Evolutionary conservation across 2,329 filamentous ascomycete species (phyloP).

Genomic region (Aureobasidium sp.): DNA sequence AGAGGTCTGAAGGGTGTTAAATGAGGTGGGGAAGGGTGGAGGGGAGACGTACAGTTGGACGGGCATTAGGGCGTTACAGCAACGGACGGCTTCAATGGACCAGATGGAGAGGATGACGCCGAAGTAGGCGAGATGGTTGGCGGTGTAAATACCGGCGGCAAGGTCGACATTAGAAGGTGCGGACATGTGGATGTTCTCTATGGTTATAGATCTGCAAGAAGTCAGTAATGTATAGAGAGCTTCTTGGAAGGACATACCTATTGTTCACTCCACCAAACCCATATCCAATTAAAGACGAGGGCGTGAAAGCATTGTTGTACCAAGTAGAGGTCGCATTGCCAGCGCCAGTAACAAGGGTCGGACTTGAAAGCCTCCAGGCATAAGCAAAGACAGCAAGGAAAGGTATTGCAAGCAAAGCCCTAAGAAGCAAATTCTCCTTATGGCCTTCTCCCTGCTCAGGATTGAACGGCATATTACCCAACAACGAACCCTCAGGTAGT

Average conservation of each 20-base stretch:
- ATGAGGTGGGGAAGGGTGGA: neutral
- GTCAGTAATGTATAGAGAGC: neutral
- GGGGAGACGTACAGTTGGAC: neutral
- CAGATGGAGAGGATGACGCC: slow-evolving; percentile 23
- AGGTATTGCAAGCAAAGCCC: slow-evolving; percentile 7
- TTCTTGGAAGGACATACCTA: neutral
- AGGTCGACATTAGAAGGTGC: neutral
- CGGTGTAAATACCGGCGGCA: slow-evolving; percentile 15
- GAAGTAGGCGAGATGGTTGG: slow-evolving; percentile 22
- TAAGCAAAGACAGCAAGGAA: neutral
- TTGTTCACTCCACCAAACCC: neutral
- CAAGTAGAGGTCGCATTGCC: neutral
- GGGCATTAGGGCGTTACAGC: slow-evolving; percentile 22
- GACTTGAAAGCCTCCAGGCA: neutral
- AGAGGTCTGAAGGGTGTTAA: slow-evolving; percentile 15
- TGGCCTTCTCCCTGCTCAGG: slow-evolving; percentile 20
- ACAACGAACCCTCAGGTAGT: slow-evolving; percentile 18
- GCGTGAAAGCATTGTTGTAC: neutral
- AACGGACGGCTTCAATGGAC: slow-evolving; percentile 22
- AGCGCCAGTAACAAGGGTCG: neutral
- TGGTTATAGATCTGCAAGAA: neutral
- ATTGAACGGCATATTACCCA: slow-evolving; percentile 24
- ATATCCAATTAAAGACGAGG: neutral
- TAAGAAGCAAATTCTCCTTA: slow-evolving; percentile 18
- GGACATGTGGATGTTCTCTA: neutral